These are phyloP conservation scores for Teratosphaeria nubilosa DNA, from an alignment of 2,329 filamentous ascomycete species.

Conservation along the genomic window DNA sequence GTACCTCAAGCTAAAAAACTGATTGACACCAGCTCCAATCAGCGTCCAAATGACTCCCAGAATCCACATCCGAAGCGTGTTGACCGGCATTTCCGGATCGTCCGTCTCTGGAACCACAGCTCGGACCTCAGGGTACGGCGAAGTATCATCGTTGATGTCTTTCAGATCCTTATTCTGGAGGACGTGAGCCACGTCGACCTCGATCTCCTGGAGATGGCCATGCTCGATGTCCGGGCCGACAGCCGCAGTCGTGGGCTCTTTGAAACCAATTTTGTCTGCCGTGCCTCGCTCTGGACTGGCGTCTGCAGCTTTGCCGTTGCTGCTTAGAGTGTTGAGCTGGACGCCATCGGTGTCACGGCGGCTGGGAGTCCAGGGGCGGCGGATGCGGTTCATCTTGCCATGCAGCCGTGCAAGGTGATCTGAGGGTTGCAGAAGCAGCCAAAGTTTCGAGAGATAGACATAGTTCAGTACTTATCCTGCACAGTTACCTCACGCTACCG, in stretches of 20 bases:
- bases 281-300: conserved; percentile 6
- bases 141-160: conserved; percentile 28
- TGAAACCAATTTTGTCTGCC: conserved; percentile 7
- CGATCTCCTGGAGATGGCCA: conserved; percentile 22
- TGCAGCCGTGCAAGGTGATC: background rate
- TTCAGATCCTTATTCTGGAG: conserved; percentile 37
- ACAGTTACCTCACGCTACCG: background rate
- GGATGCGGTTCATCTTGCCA: conserved; percentile 15
- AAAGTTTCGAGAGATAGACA: background rate
- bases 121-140: conserved; percentile 50
- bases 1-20: conserved; percentile 85
- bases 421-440: background rate
- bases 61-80: conserved; percentile 45
- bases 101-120: conserved; percentile 42
- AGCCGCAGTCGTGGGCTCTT: conserved; percentile 7
- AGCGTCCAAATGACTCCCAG: conserved; percentile 37
- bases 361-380: conserved; percentile 15
- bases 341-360: conserved; percentile 17
- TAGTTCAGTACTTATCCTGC: background rate
- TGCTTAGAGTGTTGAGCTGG: conserved; percentile 15
- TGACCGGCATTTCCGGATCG: conserved; percentile 51
- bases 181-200: conserved; percentile 28
- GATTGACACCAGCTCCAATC: conserved; percentile 43
- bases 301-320: conserved; percentile 9
- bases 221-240: conserved; percentile 10